phyloP scores from a whole-genome alignment of 2,329 filamentous ascomycete species.

The Elsinoe perseae region DNA sequence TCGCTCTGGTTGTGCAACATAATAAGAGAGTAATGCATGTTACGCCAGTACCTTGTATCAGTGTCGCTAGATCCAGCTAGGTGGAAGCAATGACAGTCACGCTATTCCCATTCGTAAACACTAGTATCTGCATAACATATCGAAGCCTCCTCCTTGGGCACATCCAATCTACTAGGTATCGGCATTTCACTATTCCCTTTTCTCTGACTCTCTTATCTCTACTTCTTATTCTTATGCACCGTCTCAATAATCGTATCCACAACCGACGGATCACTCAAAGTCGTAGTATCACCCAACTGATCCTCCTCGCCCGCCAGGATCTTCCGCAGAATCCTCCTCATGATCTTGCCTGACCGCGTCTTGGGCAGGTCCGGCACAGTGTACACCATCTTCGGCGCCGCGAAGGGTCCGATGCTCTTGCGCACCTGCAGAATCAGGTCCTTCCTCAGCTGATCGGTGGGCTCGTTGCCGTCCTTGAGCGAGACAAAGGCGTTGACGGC shows the following conservation, averaged over 20 bases:
- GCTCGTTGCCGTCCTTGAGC: constrained; percentile 75
- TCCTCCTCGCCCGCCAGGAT: constrained; percentile 96
- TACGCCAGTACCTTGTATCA: too few species aligned
- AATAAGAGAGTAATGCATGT: neutral
- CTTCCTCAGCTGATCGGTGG: constrained; percentile 75
- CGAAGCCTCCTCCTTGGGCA: neutral
- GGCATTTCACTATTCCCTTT: neutral
- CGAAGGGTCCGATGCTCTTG: constrained; percentile 95
- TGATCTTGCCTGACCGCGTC: constrained; percentile 97
- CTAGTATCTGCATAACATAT: neutral
- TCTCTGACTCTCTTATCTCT: neutral
- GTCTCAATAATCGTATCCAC: constrained; percentile 82
- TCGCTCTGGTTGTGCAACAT: too few species aligned
- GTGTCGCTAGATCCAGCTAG: too few species aligned
- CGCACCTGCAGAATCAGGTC: constrained; percentile 91
- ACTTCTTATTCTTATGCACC: constrained; percentile 55
- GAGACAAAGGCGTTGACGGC: constrained; percentile 95
- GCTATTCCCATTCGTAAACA: neutral
- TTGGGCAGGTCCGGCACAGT: constrained; percentile 92
- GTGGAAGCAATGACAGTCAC: neutral
- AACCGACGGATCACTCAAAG: constrained; percentile 83
- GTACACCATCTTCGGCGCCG: constrained; percentile 87
- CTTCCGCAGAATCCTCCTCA: constrained; percentile 94
- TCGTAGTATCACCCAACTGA: constrained; percentile 86
- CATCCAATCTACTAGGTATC: neutral